These are phyloP conservation scores for Euryodendron excelsum DNA, from an alignment of 148 eudicot genomes.

Conservation along the genomic window DNA sequence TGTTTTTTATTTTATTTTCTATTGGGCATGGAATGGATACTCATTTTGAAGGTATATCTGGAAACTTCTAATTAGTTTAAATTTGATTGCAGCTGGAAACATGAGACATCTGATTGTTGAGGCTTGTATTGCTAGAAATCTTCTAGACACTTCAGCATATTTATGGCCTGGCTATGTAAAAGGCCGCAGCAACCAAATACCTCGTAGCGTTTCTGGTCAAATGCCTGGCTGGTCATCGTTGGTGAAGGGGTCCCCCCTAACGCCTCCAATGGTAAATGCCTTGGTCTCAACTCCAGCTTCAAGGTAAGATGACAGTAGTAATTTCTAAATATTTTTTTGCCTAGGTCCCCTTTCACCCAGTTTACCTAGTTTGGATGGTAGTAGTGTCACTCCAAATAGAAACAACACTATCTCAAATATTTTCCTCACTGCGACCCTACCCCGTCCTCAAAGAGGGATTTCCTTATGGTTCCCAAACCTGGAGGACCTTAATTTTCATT, in stretches of 20 bases:
- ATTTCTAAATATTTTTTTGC: background rate
- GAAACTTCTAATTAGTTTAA: background rate
- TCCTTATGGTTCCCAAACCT: background rate
- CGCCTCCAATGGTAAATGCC: slow-evolving; percentile 59
- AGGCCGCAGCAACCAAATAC: slow-evolving; percentile 74
- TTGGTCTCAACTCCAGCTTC: slow-evolving; percentile 87
- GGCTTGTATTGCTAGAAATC: slow-evolving; percentile 83
- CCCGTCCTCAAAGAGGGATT: background rate
- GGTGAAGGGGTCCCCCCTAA: slow-evolving; percentile 81
- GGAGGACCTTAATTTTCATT: background rate
- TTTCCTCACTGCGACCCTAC: background rate
- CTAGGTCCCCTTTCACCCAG: background rate
- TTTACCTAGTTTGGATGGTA: background rate
- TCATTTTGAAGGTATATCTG: background rate
- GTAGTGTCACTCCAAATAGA: background rate
- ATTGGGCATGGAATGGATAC: background rate
- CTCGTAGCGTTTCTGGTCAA: slow-evolving; percentile 71
- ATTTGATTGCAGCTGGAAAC: slow-evolving; percentile 70
- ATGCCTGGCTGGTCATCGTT: slow-evolving; percentile 82
- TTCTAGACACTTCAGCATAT: slow-evolving; percentile 83
- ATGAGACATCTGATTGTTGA: slow-evolving; percentile 89
- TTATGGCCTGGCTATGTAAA: slow-evolving; percentile 91
- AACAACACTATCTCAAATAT: background rate
- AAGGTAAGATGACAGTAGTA: slow-evolving; percentile 49
- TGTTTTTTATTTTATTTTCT: background rate